phyloP scores from a whole-genome alignment of 2,329 filamentous ascomycete species.

The Ophiosphaerella herpotricha region DNA sequence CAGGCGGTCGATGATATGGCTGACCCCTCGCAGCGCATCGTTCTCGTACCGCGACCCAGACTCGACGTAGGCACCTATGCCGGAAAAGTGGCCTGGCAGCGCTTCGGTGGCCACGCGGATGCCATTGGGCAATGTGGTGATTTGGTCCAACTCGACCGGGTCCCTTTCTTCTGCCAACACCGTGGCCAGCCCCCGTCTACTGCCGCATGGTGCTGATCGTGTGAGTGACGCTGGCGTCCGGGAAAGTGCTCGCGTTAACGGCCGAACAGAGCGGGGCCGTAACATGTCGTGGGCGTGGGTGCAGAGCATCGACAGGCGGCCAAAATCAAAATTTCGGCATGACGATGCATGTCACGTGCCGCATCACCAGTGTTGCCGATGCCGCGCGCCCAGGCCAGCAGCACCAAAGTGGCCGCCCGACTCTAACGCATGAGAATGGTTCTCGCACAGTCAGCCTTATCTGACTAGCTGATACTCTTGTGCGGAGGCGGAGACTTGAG shows the following conservation, averaged over 20 bases:
- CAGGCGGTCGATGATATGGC: conserved; percentile 92
- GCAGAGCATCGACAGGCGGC: neutral
- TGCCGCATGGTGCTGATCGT: conserved; percentile 21
- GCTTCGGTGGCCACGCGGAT: conserved; percentile 93
- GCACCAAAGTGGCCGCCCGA: neutral
- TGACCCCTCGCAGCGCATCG: conserved; percentile 80
- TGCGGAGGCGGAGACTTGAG: conserved; percentile 2
- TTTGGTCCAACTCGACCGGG: conserved; percentile 81
- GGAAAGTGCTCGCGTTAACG: conserved; percentile 33
- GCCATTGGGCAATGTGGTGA: conserved; percentile 90
- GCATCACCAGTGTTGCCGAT: too few relatives aligned
- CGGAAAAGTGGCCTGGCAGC: conserved; percentile 90
- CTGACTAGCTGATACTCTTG: neutral
- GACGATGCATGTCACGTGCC: conserved; percentile 12
- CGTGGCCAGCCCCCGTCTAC: conserved; percentile 35
- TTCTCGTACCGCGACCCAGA: conserved; percentile 94
- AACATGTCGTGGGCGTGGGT: conserved; percentile 30
- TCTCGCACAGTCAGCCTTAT: conserved; percentile 1
- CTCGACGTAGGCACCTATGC: conserved; percentile 94
- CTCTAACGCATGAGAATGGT: conserved; percentile 3
- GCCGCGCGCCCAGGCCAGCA: neutral
- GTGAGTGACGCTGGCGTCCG: conserved; percentile 23
- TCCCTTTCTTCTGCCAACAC: conserved; percentile 61
- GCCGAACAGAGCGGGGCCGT: conserved; percentile 33
- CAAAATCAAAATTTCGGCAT: conserved; percentile 18